phyloP scores from a whole-genome alignment of 2,329 filamentous ascomycete genomes.

The Microascus cirrosus region DNA sequence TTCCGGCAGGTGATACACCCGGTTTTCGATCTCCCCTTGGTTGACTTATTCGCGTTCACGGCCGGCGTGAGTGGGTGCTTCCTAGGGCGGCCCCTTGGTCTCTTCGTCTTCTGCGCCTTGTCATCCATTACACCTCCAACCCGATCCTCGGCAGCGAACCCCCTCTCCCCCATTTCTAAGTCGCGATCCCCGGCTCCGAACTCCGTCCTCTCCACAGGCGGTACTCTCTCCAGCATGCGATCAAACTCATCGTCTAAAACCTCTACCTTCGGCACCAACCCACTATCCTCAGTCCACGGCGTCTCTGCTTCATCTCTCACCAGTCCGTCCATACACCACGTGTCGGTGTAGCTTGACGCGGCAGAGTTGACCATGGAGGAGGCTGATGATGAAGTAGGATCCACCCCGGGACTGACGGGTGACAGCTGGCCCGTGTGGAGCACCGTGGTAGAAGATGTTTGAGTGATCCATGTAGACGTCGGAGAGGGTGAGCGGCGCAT shows the following conservation, averaged over 20 bases:
- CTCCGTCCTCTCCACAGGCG: constrained; percentile 7
- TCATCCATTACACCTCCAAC: constrained; percentile 9
- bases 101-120: constrained; percentile 35
- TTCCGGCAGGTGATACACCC: constrained; percentile 58
- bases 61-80: constrained; percentile 62
- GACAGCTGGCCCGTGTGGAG: constrained; percentile 37
- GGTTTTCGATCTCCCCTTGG: constrained; percentile 65
- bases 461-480: constrained; percentile 12
- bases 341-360: constrained; percentile 21
- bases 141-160: constrained; percentile 5
- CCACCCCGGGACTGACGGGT: constrained; percentile 39
- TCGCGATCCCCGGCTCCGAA: neutral
- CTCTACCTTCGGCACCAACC: constrained; percentile 43
- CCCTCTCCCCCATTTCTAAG: neutral
- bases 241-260: constrained; percentile 45
- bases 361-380: constrained; percentile 18
- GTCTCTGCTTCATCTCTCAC: neutral
- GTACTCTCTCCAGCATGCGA: constrained; percentile 36
- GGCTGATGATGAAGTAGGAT: constrained; percentile 24
- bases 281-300: constrained; percentile 23
- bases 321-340: constrained; percentile 20
- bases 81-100: constrained; percentile 68
- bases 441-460: constrained; percentile 8
- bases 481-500: constrained; percentile 19
- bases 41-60: constrained; percentile 51